A percentile compares a stretch with the other conserved stretches of the same genome.
These are phyloP conservation scores for Cylindrotheca fusiformis DNA, from an alignment of 108 stramenopile genomes.

Conservation along the genomic window DNA sequence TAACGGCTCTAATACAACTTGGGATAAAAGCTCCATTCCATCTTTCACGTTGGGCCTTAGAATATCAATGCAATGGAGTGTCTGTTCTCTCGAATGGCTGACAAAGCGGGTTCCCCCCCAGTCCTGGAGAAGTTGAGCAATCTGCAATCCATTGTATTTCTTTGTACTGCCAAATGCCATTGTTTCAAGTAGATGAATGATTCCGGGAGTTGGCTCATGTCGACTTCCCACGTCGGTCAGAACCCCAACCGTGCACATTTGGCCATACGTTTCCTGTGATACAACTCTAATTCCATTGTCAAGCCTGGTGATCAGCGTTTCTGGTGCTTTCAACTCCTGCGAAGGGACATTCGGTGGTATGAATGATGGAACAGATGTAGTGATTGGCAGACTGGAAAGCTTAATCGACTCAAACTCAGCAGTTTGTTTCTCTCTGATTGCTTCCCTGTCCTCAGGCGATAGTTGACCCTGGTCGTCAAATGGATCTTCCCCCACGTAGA, in stretches of 20 bases:
- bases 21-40: slow-evolving; percentile 77
- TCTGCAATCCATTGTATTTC: slow-evolving; percentile 36
- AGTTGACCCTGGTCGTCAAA: slow-evolving; percentile 42
- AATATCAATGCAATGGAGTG: slow-evolving; percentile 91
- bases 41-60: slow-evolving; percentile 79
- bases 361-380: slow-evolving; percentile 34
- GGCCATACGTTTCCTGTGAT: slow-evolving; percentile 77
- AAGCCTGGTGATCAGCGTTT: slow-evolving; percentile 69
- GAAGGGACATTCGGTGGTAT: slow-evolving; percentile 61
- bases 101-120: slow-evolving; percentile 81
- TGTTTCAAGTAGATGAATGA: slow-evolving; percentile 88
- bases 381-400: slow-evolving; percentile 39
- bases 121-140: slow-evolving; percentile 53
- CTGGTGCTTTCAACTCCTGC: slow-evolving; percentile 47
- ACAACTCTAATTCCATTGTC: slow-evolving; percentile 88
- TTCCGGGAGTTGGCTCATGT: slow-evolving; percentile 72
- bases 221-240: slow-evolving; percentile 75
- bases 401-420: slow-evolving; percentile 8
- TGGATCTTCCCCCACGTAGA: slow-evolving; percentile 32
- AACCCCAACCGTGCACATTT: slow-evolving; percentile 75
- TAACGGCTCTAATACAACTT: slow-evolving; percentile 67
- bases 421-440: slow-evolving; percentile 18
- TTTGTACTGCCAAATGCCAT: slow-evolving; percentile 85
- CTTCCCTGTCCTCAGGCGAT: slow-evolving; percentile 13
- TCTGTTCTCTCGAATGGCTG: slow-evolving; percentile 84